Base-by-base conservation (phyloP, 768 basidiomycete species). In the Boletus rubroflammeus region DNA sequence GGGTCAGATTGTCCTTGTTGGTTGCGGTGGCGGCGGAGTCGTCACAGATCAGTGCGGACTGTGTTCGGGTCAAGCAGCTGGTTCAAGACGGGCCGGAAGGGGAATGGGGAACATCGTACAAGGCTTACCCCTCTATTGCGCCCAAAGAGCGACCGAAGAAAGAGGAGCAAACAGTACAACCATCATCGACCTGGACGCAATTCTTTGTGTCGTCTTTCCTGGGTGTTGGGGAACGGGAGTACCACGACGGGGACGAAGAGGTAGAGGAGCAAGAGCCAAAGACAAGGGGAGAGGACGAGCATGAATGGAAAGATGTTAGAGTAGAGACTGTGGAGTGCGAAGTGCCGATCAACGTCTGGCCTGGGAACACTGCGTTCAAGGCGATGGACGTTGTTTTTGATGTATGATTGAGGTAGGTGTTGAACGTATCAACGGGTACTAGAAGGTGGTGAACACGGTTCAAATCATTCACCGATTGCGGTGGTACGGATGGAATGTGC, bases 241-340 rank as follows among this genome's bases (percentile, higher is more conserved):
- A 82, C 60, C 82, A 84, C 59, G 84, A 85, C 61, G 83, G 79
- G 0, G 84, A 64, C 31, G 71, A 68, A 23, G 69, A 67, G 38
- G 70, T 59, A 1, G 71, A 65, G 11, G 61, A 57, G 8, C 60
- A 58, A n/a, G 67, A 72, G 44, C 76, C 78, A 4, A 77, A 9
- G 15, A 9, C 23, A 8, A 81, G 73, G 68, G 78, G 74, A 5
- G 82, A 79, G 0, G 73, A 71, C n/a, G 82, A 83, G 54, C 77
- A 75, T 6, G 84, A 76, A 1, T 93, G 88, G 90, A 64, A 63
- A 50, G 84, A 85, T 54, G 79, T 89, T 11, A 75, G 69, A 64
- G 78, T 87, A 25, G 94, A 98, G 78, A 90, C 86, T 55, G 93
- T 98, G 17, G 96, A 97, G 69, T 97, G 94, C 63, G 90, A 94